Evolutionary conservation across 495 filamentous ascomycete species (phyloP), one percentile per base, ranked within the genome.

Genomic region (Talaromyces proteolyticus): DNA sequence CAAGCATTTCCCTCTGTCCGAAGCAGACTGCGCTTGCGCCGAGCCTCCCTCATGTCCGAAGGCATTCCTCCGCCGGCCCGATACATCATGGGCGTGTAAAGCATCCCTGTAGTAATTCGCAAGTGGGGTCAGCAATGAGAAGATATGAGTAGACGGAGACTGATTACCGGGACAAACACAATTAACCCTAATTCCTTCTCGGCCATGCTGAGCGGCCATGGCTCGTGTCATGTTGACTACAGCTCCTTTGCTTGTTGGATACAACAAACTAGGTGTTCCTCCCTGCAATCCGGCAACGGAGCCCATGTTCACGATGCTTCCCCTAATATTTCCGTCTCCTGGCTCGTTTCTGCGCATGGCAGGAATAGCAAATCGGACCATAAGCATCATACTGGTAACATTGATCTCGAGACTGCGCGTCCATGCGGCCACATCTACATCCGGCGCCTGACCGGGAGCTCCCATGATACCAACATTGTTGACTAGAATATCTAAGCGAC

Each of bases 41-140:
- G 57, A 18, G 72, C 67, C 36, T 70, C 64, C 47, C 79, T 53
- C 5, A 63, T 59, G 49, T 79, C 72, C 18, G 70, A 63, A 22
- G 60, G 75, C 73, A 81, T 79, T 0, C 75, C 76, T 6, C 65
- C 61, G 2, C 57, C 65, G 8, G 29, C 8, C 29, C 8, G 29
- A 51, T 75, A 76, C 67, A 81, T 75, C 78, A 81, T 81, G 0
- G 79, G 77, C n/a, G 77, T 81, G 47, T 74, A 83, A 4, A 83
- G 63, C 75, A 80, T 80, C 45, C 61, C 47, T 46, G 10, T 12
- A 18, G 3, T 23, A 45, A 3, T 54, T 26, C 50, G 42, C 12
- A 17, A 42, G 12, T 0, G 3, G 21, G 11, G 22, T 11, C 19
- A 1, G 18, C 8, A 54, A 21, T 16, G 36, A 16, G n/a, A 6